Evolutionary conservation across 495 filamentous ascomycete species (phyloP).

Genomic region (Coniosporium apollinis): DNA sequence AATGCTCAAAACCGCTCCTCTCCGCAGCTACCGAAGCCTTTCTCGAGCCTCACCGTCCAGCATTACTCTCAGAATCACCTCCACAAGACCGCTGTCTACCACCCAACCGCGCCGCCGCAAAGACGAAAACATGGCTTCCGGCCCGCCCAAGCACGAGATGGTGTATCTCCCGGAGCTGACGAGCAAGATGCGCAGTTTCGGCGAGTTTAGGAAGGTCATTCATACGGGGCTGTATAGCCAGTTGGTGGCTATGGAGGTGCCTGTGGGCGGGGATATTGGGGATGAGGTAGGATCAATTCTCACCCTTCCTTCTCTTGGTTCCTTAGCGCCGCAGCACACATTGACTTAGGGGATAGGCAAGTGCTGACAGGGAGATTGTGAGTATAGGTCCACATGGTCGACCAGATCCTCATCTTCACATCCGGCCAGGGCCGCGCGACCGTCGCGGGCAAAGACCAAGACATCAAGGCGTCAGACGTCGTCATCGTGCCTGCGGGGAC

Average conservation of each 20-base stretch:
- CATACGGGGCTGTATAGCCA: constrained; percentile 48
- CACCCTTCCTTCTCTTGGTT: constrained; percentile 1
- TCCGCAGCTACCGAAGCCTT: too few species aligned
- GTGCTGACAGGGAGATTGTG: neutral
- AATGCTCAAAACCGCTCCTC: too few species aligned
- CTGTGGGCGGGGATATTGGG: constrained; percentile 46
- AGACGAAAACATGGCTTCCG: constrained; percentile 14
- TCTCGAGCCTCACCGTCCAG: too few species aligned
- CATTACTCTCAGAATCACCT: too few species aligned
- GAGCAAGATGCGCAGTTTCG: constrained; percentile 31
- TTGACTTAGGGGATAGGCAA: neutral
- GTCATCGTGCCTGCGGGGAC: constrained; percentile 49
- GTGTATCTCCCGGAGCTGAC: constrained; percentile 39
- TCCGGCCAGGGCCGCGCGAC: constrained; percentile 38
- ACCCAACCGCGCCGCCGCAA: constrained; percentile 3
- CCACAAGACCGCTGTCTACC: too few species aligned
- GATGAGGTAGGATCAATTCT: constrained; percentile 33
- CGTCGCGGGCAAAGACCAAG: constrained; percentile 40
- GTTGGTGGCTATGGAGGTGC: constrained; percentile 46
- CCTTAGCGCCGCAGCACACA: too few species aligned
- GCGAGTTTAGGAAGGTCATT: constrained; percentile 42
- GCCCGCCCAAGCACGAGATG: constrained; percentile 29
- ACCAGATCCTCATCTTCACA: constrained; percentile 49
- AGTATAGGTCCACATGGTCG: constrained; percentile 33
- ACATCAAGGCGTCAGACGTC: constrained; percentile 40